phyloP scores from a whole-genome alignment of 164 flowering plant genomes.

The Vitis rotundifolia region DNA sequence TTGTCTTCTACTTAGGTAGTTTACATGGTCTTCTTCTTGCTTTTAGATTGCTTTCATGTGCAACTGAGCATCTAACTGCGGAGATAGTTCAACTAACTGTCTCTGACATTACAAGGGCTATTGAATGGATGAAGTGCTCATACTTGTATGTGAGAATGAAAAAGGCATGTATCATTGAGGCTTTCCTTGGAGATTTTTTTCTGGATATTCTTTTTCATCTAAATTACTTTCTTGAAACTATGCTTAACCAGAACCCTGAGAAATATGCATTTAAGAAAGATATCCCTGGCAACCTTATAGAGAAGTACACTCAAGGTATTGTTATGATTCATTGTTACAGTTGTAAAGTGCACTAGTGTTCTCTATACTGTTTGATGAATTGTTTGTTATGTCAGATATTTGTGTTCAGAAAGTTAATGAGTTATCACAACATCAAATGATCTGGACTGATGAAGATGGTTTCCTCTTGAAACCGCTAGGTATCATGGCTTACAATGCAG shows the following conservation, averaged over 20 bases:
- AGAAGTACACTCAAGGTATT: slow-evolving; percentile 85
- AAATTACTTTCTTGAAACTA: slow-evolving; percentile 15
- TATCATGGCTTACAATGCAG: slow-evolving; percentile 18
- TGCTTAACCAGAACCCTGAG: slow-evolving; percentile 70
- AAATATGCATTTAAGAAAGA: slow-evolving; percentile 69
- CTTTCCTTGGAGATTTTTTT: slow-evolving; percentile 4
- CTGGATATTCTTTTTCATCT: slow-evolving; percentile 4
- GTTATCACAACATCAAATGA: slow-evolving; percentile 74
- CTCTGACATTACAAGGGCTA: slow-evolving; percentile 81
- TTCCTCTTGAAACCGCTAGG: slow-evolving; percentile 92
- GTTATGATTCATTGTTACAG: not conserved
- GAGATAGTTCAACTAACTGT: slow-evolving; percentile 94
- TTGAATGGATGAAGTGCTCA: slow-evolving; percentile 97
- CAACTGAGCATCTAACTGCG: slow-evolving; percentile 93
- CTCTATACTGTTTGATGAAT: slow-evolving; percentile 10
- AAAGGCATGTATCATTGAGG: slow-evolving; percentile 55
- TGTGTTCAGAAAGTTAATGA: slow-evolving; percentile 86
- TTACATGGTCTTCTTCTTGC: slow-evolving; percentile 8
- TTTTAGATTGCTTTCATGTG: slow-evolving; percentile 78
- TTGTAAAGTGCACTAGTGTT: not conserved
- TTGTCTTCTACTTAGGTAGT: slow-evolving; percentile 6
- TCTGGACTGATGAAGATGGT: slow-evolving; percentile 96
- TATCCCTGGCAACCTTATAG: slow-evolving; percentile 52
- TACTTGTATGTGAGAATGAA: slow-evolving; percentile 88
- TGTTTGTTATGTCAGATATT: slow-evolving; percentile 47